Percentiles rank a stretch among this genome's conserved stretches.
phyloP scores from a whole-genome alignment of 208 protist species.

The Porcisia hertigi region DNA sequence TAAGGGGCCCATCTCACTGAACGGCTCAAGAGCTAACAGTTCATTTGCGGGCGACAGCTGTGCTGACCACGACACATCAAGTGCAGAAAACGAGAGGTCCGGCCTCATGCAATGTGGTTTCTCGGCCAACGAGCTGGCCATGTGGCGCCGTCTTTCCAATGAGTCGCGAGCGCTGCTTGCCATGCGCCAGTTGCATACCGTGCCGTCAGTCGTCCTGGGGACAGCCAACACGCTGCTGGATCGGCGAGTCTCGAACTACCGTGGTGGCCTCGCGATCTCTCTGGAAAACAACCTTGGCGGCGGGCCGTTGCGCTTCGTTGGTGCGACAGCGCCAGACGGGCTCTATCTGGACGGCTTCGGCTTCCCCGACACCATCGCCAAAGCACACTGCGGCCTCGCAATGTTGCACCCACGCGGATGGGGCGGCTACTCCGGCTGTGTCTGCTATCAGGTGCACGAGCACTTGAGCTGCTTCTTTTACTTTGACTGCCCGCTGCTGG shows the following conservation, averaged over 20 bases:
- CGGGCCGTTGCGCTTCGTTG: conserved; percentile 46
- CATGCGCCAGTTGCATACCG: conserved; percentile 54
- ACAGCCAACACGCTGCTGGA: conserved; percentile 60
- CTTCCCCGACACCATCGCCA: conserved; percentile 57
- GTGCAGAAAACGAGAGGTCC: not conserved
- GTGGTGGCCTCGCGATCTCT: conserved; percentile 48
- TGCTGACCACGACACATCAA: not conserved
- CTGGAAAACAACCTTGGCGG: conserved; percentile 69
- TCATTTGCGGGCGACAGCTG: conserved; percentile 5
- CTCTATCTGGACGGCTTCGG: conserved; percentile 42
- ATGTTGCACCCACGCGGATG: conserved; percentile 64
- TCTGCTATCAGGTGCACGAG: conserved; percentile 68
- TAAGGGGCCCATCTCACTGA: not conserved
- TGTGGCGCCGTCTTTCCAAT: conserved; percentile 55
- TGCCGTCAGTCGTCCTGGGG: conserved; percentile 44
- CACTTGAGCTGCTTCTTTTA: conserved; percentile 63
- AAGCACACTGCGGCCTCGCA: conserved; percentile 50
- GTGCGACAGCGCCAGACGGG: conserved; percentile 42
- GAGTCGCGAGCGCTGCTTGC: conserved; percentile 61
- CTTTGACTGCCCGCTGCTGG: conserved; percentile 72
- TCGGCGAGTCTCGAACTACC: conserved; percentile 34
- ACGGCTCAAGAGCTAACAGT: not conserved
- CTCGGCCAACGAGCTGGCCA: conserved; percentile 39
- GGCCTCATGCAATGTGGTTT: conserved; percentile 39
- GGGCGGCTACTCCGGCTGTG: conserved; percentile 63